Conservation (phyloP, 2,329 filamentous ascomycete genomes). For the Calonectria henricotiae region DNA sequence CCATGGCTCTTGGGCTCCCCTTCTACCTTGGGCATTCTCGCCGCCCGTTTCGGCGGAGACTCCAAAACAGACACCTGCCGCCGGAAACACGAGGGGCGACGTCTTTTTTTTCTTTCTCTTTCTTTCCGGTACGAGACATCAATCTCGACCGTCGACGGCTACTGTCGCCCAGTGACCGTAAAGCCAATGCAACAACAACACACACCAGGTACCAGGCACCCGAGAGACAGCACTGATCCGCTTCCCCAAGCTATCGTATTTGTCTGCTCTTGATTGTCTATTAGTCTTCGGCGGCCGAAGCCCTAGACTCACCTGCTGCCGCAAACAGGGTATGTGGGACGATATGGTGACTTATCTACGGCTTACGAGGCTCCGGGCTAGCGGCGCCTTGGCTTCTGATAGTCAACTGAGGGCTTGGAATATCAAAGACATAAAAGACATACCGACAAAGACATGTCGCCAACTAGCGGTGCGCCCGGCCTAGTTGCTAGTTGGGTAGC, state of each 20-base stretch:
- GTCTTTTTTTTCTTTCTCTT: background rate
- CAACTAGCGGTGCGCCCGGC: conserved; percentile 22
- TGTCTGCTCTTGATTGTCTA: conserved; percentile 15
- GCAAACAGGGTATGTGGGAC: background rate
- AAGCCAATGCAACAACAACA: conserved; percentile 9
- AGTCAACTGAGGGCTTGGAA: conserved; percentile 22
- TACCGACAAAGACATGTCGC: conserved; percentile 23
- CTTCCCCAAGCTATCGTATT: conserved; percentile 31
- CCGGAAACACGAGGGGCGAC: conserved; percentile 2
- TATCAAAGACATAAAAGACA: conserved; percentile 3
- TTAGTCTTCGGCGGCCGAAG: conserved; percentile 26
- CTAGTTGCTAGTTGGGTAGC: conserved; percentile 15
- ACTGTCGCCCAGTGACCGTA: conserved; percentile 2
- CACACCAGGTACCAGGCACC: conserved; percentile 14
- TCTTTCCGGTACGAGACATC: conserved; percentile 6
- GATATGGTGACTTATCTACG: conserved; percentile 28
- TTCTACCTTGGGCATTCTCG: conserved; percentile 15
- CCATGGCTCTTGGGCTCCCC: conserved; percentile 12
- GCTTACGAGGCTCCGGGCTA: conserved; percentile 28
- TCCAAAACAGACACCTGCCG: conserved; percentile 21
- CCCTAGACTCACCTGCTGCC: conserved; percentile 25
- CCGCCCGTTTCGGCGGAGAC: conserved; percentile 19
- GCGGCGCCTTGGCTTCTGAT: conserved; percentile 28
- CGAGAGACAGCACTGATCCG: background rate
- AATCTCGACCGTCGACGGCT: background rate